Percentiles rank a stretch among this genome's conserved stretches.
Evolutionary conservation across 768 basidiomycete genomes (phyloP).

Genomic region (Leccinum truebloodii): DNA sequence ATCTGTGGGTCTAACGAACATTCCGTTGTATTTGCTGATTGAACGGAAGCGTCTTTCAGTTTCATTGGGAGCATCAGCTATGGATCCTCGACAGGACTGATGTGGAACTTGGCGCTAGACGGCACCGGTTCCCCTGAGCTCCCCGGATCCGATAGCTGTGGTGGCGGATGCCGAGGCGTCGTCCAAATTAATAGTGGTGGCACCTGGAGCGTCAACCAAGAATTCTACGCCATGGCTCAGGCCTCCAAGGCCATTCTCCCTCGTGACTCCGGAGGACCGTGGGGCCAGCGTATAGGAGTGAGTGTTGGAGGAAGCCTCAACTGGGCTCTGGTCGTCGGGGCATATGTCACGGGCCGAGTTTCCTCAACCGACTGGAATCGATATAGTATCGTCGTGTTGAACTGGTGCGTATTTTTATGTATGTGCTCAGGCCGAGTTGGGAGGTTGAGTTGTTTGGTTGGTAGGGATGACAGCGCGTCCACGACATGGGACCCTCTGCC

Average conservation of each 20-base stretch:
- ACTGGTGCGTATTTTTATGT: conserved; percentile 44
- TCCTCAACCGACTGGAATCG: conserved; percentile 57
- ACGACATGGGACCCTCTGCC: conserved; percentile 55
- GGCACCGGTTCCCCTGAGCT: conserved; percentile 62
- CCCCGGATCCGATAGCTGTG: conserved; percentile 65
- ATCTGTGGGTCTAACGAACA: conserved; percentile 44
- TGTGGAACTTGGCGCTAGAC: conserved; percentile 78
- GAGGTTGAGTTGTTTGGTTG: not conserved
- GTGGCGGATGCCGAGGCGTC: conserved; percentile 64
- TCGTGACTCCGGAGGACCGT: conserved; percentile 66
- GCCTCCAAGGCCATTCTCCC: conserved; percentile 74
- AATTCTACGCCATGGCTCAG: conserved; percentile 77
- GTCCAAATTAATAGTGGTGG: conserved; percentile 67
- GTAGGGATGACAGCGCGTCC: conserved; percentile 50
- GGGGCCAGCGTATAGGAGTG: conserved; percentile 66
- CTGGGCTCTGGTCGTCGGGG: conserved; percentile 65
- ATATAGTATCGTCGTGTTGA: conserved; percentile 74
- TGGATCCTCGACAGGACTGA: conserved; percentile 47
- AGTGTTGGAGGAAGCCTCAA: conserved; percentile 54
- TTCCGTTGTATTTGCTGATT: conserved; percentile 28
- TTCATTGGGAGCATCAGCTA: conserved; percentile 42
- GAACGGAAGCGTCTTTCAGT: conserved; percentile 15
- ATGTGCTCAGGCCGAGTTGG: not conserved
- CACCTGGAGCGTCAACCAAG: conserved; percentile 67
- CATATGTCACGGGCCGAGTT: conserved; percentile 60